Conservation (phyloP, 805 yeast genomes). For the Yarrowia bubula region DNA sequence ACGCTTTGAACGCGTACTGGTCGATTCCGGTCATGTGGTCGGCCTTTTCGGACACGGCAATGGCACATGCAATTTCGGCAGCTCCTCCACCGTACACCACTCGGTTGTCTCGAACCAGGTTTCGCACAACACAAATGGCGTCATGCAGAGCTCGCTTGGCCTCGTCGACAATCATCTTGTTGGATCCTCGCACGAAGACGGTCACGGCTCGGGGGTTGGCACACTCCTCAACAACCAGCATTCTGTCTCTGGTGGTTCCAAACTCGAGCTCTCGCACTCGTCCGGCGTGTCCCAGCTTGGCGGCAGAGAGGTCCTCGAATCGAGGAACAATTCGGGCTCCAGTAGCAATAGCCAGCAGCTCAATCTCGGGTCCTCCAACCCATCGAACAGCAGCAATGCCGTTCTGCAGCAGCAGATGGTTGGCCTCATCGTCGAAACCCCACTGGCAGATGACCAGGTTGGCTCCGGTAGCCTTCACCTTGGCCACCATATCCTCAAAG, state of each 20-base stretch:
- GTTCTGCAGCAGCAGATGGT: slow-evolving; percentile 83
- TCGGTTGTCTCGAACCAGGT: slow-evolving; percentile 84
- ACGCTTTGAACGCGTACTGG: slow-evolving; percentile 96
- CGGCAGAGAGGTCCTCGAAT: slow-evolving; percentile 82
- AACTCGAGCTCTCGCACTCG: slow-evolving; percentile 81
- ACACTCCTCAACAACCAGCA: slow-evolving; percentile 91
- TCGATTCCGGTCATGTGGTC: slow-evolving; percentile 92
- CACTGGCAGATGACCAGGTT: slow-evolving; percentile 97
- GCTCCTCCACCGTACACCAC: slow-evolving; percentile 99
- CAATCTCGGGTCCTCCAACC: slow-evolving; percentile 98
- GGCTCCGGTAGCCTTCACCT: slow-evolving; percentile 87
- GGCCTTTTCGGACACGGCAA: slow-evolving; percentile 88
- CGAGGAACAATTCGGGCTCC: slow-evolving; percentile 96
- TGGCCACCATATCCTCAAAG: slow-evolving; percentile 84
- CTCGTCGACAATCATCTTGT: slow-evolving; percentile 97
- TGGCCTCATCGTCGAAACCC: slow-evolving; percentile 99
- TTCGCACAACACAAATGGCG: slow-evolving; percentile 95
- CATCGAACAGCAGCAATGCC: slow-evolving; percentile 95
- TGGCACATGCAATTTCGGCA: slow-evolving; percentile 89
- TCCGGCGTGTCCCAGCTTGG: slow-evolving; percentile 87
- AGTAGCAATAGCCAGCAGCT: slow-evolving; percentile 94
- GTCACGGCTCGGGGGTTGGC: slow-evolving; percentile 86
- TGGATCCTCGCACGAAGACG: slow-evolving; percentile 90
- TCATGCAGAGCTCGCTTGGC: slow-evolving; percentile 95
- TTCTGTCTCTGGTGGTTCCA: slow-evolving; percentile 94